phyloP scores from a whole-genome alignment of 257 asterid genomes.

The Penstemon barbatus region DNA sequence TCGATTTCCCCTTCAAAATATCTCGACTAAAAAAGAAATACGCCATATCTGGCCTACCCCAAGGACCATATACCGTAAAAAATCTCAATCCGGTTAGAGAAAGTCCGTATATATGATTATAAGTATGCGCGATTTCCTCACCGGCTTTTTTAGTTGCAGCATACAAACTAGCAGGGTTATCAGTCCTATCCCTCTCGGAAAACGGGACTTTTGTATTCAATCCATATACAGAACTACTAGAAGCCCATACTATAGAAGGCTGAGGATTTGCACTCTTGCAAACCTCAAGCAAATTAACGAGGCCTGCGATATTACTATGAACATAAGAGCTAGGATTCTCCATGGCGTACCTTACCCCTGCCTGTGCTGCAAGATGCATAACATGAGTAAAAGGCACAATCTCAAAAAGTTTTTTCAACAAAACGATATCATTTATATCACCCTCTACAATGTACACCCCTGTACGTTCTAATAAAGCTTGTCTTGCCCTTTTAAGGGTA shows the following conservation, averaged over 20 bases:
- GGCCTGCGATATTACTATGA: slow-evolving; percentile 94
- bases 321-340: slow-evolving; percentile 97
- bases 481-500: slow-evolving; percentile 76
- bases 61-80: slow-evolving; percentile 94
- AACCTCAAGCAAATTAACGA: slow-evolving; percentile 80
- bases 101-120: slow-evolving; percentile 88
- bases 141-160: slow-evolving; percentile 99
- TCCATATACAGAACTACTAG: slow-evolving; percentile 96
- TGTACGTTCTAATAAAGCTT: slow-evolving; percentile 62
- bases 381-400: slow-evolving; percentile 87
- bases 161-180: slow-evolving; percentile 92
- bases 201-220: slow-evolving; percentile 89
- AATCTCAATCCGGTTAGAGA: slow-evolving; percentile 89
- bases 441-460: slow-evolving; percentile 98
- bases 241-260: slow-evolving; percentile 97
- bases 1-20: slow-evolving; percentile 84
- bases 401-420: slow-evolving; percentile 75
- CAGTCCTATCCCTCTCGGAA: slow-evolving; percentile 85
- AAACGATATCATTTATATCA: slow-evolving; percentile 66
- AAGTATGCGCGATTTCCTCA: slow-evolving; percentile 92
- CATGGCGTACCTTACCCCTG: slow-evolving; percentile 97
- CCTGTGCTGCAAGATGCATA: slow-evolving; percentile 98
- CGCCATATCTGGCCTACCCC: slow-evolving; percentile 99
- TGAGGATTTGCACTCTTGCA: slow-evolving; percentile 87
- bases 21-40: slow-evolving; percentile 90